phyloP scores from a whole-genome alignment of 2,329 filamentous ascomycete genomes.

The Parascedosporium putredinis region DNA sequence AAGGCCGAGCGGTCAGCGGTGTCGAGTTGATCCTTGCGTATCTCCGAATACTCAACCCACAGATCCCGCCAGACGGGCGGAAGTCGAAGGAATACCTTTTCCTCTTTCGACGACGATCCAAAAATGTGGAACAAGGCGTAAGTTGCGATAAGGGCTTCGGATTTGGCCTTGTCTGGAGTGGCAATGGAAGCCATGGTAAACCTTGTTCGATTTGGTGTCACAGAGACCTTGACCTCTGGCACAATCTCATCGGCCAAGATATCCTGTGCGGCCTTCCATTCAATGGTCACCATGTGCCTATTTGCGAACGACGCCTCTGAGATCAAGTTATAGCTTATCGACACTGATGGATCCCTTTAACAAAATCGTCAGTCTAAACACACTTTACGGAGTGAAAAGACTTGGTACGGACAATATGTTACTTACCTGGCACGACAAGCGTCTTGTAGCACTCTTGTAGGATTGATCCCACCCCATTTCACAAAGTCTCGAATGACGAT shows the following conservation, averaged over 20 bases:
- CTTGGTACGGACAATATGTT: too few species aligned
- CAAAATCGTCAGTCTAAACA: not conserved
- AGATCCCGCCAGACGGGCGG: constrained; percentile 75
- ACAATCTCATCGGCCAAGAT: constrained; percentile 30
- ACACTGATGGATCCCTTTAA: constrained; percentile 58
- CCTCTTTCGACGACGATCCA: constrained; percentile 67
- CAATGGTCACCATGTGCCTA: constrained; percentile 62
- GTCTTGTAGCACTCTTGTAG: constrained; percentile 71
- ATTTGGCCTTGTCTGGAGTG: constrained; percentile 66
- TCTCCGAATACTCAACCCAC: constrained; percentile 67
- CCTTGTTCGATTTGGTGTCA: constrained; percentile 38
- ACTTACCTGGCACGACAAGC: constrained; percentile 68
- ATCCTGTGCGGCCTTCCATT: constrained; percentile 68
- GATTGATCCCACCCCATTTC: constrained; percentile 66
- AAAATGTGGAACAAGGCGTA: constrained; percentile 74
- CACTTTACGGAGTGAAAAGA: too few species aligned
- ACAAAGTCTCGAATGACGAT: constrained; percentile 73
- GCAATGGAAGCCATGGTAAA: constrained; percentile 69
- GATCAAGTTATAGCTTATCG: constrained; percentile 56
- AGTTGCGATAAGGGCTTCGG: constrained; percentile 78
- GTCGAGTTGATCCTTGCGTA: constrained; percentile 61
- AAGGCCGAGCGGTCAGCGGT: constrained; percentile 58
- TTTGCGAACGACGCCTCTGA: constrained; percentile 67
- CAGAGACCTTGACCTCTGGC: constrained; percentile 19
- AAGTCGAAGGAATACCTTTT: constrained; percentile 71